Conservation (phyloP, 2,329 filamentous ascomycete species). For the Coniosporium tulheliwenetii region DNA sequence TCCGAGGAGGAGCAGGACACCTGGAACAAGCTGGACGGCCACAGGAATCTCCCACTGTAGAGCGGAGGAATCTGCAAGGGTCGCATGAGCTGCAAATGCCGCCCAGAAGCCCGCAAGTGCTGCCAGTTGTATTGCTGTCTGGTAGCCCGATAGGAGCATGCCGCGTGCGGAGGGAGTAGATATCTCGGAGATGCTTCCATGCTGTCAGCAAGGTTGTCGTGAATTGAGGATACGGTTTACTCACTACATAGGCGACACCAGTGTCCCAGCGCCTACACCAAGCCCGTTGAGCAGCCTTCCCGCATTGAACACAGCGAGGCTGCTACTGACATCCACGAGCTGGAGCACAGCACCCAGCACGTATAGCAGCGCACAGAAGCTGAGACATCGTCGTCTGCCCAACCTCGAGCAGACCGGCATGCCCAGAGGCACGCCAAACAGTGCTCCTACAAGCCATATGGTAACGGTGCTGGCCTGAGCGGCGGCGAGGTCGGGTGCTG, state of each 20-base stretch:
- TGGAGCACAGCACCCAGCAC: constrained; percentile 3
- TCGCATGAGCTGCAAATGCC: constrained; percentile 2
- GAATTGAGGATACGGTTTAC: background rate
- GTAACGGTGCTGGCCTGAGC: constrained; percentile 2
- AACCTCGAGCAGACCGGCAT: constrained; percentile 4
- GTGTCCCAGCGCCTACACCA: constrained; percentile 4
- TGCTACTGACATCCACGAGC: background rate
- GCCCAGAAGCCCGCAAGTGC: constrained; percentile 3
- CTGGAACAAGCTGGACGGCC: constrained; percentile 1
- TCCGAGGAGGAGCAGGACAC: constrained; percentile 2
- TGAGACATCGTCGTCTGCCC: constrained; percentile 3
- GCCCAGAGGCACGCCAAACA: constrained; percentile 5
- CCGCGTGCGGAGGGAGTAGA: constrained; percentile 2
- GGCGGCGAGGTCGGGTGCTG: constrained; percentile 1
- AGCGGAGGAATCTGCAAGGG: background rate
- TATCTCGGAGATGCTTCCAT: constrained; percentile 4
- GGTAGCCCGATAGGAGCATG: constrained; percentile 4
- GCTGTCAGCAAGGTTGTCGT: background rate
- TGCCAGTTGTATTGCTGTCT: constrained; percentile 1
- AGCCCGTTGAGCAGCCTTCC: constrained; percentile 4
- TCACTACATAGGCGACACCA: constrained; percentile 5
- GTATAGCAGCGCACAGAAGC: constrained; percentile 3
- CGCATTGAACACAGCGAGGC: constrained; percentile 2
- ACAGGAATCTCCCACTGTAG: constrained; percentile 4
- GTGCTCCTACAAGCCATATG: constrained; percentile 5